phyloP scores from a whole-genome alignment of 1,284 basidiomycete genomes.

The Cerrena zonata region DNA sequence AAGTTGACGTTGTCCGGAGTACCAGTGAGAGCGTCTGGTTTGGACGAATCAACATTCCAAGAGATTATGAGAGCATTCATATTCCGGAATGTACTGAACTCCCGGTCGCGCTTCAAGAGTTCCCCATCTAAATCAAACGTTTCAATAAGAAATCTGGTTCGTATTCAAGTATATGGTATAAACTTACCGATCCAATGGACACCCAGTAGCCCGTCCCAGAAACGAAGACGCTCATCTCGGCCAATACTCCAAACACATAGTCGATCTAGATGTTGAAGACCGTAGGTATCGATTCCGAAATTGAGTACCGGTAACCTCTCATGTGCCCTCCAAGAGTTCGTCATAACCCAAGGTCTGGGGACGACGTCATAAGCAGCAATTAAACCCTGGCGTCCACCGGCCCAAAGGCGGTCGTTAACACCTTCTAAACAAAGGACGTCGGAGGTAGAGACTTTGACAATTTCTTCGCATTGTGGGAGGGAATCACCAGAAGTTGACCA shows the following conservation, averaged over 20 bases:
- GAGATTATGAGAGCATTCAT: slow-evolving; percentile 80
- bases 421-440: slow-evolving; percentile 78
- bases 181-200: slow-evolving; percentile 80
- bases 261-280: slow-evolving; percentile 57
- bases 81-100: slow-evolving; percentile 77
- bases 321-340: slow-evolving; percentile 89
- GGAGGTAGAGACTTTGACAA: slow-evolving; percentile 73
- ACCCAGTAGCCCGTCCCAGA: slow-evolving; percentile 89
- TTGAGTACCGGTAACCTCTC: slow-evolving; percentile 70
- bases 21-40: slow-evolving; percentile 68
- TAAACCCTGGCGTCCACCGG: slow-evolving; percentile 73
- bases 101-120: slow-evolving; percentile 65
- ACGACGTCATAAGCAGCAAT: slow-evolving; percentile 80
- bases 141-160: slow-evolving; percentile 6
- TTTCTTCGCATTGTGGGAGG: slow-evolving; percentile 56
- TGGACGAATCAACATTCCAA: slow-evolving; percentile 90
- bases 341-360: slow-evolving; percentile 74
- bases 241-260: slow-evolving; percentile 76
- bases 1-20: slow-evolving; percentile 65
- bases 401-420: slow-evolving; percentile 80
- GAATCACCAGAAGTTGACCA: slow-evolving; percentile 59
- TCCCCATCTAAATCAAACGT: slow-evolving; percentile 62
- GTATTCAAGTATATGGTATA: slow-evolving; percentile 8
- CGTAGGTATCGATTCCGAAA: slow-evolving; percentile 68
- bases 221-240: slow-evolving; percentile 66